Conservation (phyloP, 2,329 filamentous ascomycete species). For the Diaporthe citriasiana region DNA sequence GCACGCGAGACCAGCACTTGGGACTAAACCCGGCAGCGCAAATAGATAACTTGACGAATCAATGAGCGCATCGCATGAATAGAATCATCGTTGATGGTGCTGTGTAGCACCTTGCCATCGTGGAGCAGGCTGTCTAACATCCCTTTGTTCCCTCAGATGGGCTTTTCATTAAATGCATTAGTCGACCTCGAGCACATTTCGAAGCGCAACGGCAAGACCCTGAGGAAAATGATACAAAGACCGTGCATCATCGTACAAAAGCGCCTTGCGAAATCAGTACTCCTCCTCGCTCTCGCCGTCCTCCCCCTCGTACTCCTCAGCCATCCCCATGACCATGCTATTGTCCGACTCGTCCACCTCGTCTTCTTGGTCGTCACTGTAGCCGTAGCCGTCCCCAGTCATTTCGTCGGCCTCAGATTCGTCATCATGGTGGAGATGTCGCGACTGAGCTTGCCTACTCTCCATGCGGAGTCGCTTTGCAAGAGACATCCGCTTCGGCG, state of each 20-base stretch:
- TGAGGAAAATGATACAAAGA: not conserved
- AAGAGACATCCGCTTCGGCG: constrained; percentile 37
- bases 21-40: not conserved
- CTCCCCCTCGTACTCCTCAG: constrained; percentile 5
- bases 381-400: not conserved
- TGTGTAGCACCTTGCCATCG: not conserved
- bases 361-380: constrained; percentile 29
- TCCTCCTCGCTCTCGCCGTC: constrained; percentile 28
- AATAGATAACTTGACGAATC: not conserved
- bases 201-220: not conserved
- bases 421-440: not conserved
- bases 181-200: not conserved
- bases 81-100: not conserved
- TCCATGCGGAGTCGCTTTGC: constrained; percentile 37
- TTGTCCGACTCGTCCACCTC: not conserved
- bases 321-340: constrained; percentile 10
- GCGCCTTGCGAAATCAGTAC: not conserved
- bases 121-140: not conserved
- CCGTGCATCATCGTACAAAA: not conserved
- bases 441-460: constrained; percentile 13
- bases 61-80: not conserved
- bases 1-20: not conserved
- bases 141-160: not conserved
- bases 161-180: not conserved
- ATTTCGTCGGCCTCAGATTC: constrained; percentile 30